Evolutionary conservation across 352 stramenopile genomes (phyloP).

Genomic region (Globisporangium radiosum): DNA sequence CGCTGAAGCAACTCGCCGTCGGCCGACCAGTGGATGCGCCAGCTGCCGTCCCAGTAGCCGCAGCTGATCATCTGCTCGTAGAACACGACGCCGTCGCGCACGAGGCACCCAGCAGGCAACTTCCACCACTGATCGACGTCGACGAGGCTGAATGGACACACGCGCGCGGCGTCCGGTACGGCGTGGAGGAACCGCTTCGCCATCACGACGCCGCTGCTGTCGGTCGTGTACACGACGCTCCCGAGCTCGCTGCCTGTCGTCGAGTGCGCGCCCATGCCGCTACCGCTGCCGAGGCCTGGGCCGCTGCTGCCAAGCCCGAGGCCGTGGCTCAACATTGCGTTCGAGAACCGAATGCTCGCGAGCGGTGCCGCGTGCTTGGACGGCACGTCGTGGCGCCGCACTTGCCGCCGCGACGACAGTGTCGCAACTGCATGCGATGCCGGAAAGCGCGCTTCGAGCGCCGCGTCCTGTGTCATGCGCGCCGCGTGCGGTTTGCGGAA

Average conservation of each 20-base stretch:
- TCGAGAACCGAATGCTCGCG: slow-evolving; percentile 74
- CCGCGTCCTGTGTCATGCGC: slow-evolving; percentile 73
- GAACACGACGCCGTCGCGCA: slow-evolving; percentile 76
- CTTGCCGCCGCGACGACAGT: slow-evolving; percentile 71
- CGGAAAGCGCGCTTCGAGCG: slow-evolving; percentile 62
- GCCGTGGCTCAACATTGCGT: slow-evolving; percentile 53
- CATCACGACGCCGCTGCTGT: slow-evolving; percentile 68
- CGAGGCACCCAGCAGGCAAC: slow-evolving; percentile 60
- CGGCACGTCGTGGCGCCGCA: slow-evolving; percentile 69
- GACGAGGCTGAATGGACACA: slow-evolving; percentile 71
- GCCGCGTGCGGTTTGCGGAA: slow-evolving; percentile 68
- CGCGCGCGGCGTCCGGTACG: slow-evolving; percentile 54
- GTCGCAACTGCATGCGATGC: slow-evolving; percentile 65
- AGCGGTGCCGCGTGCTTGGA: slow-evolving; percentile 67
- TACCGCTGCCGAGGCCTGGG: slow-evolving; percentile 57
- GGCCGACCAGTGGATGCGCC: slow-evolving; percentile 82
- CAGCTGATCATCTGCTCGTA: slow-evolving; percentile 89
- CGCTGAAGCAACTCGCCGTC: slow-evolving; percentile 79
- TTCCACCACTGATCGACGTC: slow-evolving; percentile 87
- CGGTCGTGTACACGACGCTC: slow-evolving; percentile 75
- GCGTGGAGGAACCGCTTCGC: slow-evolving; percentile 74
- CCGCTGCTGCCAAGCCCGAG: slow-evolving; percentile 31
- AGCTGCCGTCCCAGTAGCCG: slow-evolving; percentile 84
- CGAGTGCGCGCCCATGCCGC: slow-evolving; percentile 65
- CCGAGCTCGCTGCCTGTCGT: slow-evolving; percentile 50